These are phyloP conservation scores for Xylaria scruposa DNA, from an alignment of 495 filamentous ascomycete species.

Conservation along the genomic window DNA sequence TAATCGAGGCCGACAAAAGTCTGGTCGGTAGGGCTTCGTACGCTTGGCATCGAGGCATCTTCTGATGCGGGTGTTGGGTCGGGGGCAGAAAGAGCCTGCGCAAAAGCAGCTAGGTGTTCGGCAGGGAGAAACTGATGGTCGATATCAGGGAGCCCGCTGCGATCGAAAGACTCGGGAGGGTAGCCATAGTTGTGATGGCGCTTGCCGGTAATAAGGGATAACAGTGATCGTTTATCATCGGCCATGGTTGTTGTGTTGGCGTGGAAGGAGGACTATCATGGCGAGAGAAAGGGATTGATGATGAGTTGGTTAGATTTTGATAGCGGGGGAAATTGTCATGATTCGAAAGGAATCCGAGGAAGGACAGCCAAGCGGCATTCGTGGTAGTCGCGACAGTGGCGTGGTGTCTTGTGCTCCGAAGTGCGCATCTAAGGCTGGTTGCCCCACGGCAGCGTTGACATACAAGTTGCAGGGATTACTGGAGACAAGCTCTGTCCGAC, in stretches of 20 bases:
- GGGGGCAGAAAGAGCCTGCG: slow-evolving; percentile 61
- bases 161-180: slow-evolving; percentile 55
- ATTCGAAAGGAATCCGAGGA: not conserved
- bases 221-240: slow-evolving; percentile 31
- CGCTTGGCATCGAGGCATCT: slow-evolving; percentile 43
- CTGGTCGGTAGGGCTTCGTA: slow-evolving; percentile 38
- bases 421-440: not conserved
- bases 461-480: slow-evolving; percentile 10
- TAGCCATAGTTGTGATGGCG: slow-evolving; percentile 51
- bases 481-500: slow-evolving; percentile 2
- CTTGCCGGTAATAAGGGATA: slow-evolving; percentile 37
- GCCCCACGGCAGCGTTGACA: slow-evolving; percentile 10
- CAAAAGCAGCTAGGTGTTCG: slow-evolving; percentile 63
- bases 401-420: not conserved
- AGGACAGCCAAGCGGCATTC: not conserved
- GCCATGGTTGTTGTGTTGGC: slow-evolving; percentile 39
- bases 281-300: slow-evolving; percentile 3
- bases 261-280: slow-evolving; percentile 18
- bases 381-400: not conserved
- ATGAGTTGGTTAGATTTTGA: not conserved
- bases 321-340: not conserved
- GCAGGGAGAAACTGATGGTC: slow-evolving; percentile 69
- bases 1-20: slow-evolving; percentile 32
- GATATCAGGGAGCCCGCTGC: slow-evolving; percentile 64
- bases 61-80: slow-evolving; percentile 52